Evolutionary conservation across 371 early-diverging fungal genomes (phyloP).

Genomic region (Rhizomucor pusillus): DNA sequence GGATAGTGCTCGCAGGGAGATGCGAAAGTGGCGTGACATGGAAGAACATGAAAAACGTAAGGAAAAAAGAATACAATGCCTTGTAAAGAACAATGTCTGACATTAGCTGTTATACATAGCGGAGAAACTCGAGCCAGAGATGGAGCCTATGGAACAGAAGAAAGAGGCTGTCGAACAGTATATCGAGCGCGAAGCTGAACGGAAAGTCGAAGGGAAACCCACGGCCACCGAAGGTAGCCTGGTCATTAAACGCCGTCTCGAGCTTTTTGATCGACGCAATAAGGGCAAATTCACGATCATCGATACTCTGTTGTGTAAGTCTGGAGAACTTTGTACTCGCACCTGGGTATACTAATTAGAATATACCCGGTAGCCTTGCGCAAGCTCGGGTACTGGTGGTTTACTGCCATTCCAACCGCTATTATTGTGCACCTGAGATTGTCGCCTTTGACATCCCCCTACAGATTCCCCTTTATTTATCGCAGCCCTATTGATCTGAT

Average conservation of each 20-base stretch:
- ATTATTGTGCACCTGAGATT: conserved; percentile 37
- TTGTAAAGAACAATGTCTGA: no score
- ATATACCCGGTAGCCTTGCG: conserved; percentile 23
- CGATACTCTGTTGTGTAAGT: conserved; percentile 33
- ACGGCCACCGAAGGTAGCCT: conserved; percentile 3
- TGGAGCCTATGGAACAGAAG: conserved; percentile 10
- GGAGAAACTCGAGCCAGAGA: conserved; percentile 9
- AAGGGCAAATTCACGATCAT: conserved; percentile 36
- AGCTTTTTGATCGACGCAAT: no score
- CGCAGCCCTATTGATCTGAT: conserved; percentile 33
- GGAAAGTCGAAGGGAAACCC: conserved; percentile 5
- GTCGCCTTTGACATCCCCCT: conserved; percentile 44
- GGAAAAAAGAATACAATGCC: no score
- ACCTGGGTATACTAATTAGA: background rate
- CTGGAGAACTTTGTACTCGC: conserved; percentile 2
- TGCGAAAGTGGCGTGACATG: conserved; percentile 20
- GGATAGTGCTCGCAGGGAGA: conserved; percentile 28
- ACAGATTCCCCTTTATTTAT: conserved; percentile 41
- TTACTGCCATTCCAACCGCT: conserved; percentile 35
- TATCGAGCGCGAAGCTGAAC: conserved; percentile 12
- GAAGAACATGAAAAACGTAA: background rate
- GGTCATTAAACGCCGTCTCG: no score
- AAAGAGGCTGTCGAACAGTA: conserved; percentile 7
- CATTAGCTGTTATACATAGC: background rate
- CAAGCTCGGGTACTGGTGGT: conserved; percentile 32